Evolutionary conservation across 441 rosid species (phyloP).

Genomic region (Mallotus repandus): DNA sequence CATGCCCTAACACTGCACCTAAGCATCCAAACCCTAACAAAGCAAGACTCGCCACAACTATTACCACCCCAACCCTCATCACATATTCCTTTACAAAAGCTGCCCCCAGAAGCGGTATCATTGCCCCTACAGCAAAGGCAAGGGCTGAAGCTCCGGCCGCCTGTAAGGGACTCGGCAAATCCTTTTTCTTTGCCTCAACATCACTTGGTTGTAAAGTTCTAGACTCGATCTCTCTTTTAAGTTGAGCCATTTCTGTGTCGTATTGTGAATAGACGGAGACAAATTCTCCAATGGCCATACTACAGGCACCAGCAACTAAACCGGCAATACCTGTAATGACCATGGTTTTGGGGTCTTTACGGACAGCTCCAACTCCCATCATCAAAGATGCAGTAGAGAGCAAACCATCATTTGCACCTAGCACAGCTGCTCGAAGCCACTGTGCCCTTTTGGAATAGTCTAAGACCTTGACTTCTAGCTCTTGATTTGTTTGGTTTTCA

Average conservation of each 20-base stretch:
- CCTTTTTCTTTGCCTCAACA: slow-evolving; percentile 31
- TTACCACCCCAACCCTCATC: slow-evolving; percentile 47
- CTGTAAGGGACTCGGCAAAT: slow-evolving; percentile 61
- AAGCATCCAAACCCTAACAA: slow-evolving; percentile 60
- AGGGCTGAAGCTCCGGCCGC: slow-evolving; percentile 71
- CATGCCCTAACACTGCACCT: slow-evolving; percentile 63
- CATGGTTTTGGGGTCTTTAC: slow-evolving; percentile 65
- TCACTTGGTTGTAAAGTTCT: slow-evolving; percentile 6
- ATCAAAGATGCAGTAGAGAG: slow-evolving; percentile 71
- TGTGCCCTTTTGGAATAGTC: slow-evolving; percentile 78
- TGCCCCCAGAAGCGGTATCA: slow-evolving; percentile 70
- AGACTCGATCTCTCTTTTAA: slow-evolving; percentile 40
- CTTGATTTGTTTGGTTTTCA: neutral
- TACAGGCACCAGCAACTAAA: slow-evolving; percentile 72
- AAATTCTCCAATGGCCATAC: slow-evolving; percentile 89
- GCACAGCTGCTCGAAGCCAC: slow-evolving; percentile 83
- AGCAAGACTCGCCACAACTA: slow-evolving; percentile 52
- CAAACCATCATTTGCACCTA: slow-evolving; percentile 83
- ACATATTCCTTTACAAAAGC: slow-evolving; percentile 55
- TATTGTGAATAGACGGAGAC: slow-evolving; percentile 83
- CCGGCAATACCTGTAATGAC: slow-evolving; percentile 77
- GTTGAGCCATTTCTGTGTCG: slow-evolving; percentile 67
- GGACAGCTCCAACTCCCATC: slow-evolving; percentile 84
- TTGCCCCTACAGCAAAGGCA: slow-evolving; percentile 66
- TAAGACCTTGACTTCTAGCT: slow-evolving; percentile 19